Conservation (phyloP, 2,329 filamentous ascomycete genomes). For the Fusarium odoratissimum region DNA sequence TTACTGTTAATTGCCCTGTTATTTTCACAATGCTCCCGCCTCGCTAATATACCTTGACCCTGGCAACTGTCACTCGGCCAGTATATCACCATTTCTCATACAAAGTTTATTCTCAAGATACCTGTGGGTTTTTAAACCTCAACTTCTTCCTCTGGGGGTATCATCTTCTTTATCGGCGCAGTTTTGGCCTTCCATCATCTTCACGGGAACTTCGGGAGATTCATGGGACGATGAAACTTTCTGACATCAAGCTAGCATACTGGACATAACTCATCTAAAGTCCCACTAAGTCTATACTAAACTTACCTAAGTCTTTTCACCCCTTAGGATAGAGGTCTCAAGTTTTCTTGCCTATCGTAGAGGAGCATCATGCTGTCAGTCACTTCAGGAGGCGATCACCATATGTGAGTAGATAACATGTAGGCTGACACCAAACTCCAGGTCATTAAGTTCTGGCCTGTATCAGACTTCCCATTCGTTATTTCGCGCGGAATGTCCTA, state of each 20-base stretch:
- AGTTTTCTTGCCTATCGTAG: not conserved
- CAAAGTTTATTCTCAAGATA: not conserved
- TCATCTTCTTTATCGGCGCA: rapidly evolving
- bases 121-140: rapidly evolving
- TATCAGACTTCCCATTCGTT: not conserved
- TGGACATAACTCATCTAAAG: not conserved
- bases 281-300: not conserved
- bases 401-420: not conserved
- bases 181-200: not conserved
- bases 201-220: not conserved
- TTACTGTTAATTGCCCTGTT: no score
- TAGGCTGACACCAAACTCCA: not conserved
- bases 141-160: rapidly evolving
- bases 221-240: no score
- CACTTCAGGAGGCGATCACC: not conserved
- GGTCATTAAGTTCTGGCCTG: not conserved
- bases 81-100: not conserved
- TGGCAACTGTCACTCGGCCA: not conserved
- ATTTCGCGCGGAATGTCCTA: rapidly evolving
- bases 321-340: not conserved
- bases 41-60: not conserved
- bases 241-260: not conserved
- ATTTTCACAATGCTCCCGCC: not conserved
- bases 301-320: not conserved
- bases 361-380: no score